Evolutionary conservation across 305 asterid genomes (phyloP).

Genomic region (Fraxinus angustifolia): DNA sequence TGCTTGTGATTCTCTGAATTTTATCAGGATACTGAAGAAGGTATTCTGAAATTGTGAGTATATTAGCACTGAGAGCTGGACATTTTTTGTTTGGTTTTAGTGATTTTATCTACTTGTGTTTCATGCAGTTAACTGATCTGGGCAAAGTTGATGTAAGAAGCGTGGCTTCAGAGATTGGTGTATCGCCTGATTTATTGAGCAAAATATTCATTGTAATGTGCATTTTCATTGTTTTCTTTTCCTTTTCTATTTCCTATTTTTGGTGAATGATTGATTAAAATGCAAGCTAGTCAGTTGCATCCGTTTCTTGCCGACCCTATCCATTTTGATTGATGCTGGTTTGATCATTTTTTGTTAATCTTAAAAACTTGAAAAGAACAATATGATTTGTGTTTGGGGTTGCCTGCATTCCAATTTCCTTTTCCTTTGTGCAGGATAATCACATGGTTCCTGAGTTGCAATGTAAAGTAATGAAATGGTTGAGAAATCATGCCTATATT

Average conservation of each 20-base stretch:
- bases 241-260: constrained; percentile 13
- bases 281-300: neutral
- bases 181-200: constrained; percentile 58
- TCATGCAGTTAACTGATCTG: constrained; percentile 65
- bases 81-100: constrained; percentile 5
- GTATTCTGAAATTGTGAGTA: constrained; percentile 37
- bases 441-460: constrained; percentile 51
- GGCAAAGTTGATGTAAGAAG: constrained; percentile 67
- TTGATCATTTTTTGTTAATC: neutral
- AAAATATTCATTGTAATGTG: constrained; percentile 60
- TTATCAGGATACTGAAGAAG: constrained; percentile 62
- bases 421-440: constrained; percentile 55
- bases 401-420: neutral
- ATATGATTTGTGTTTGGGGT: neutral
- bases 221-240: constrained; percentile 18
- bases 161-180: constrained; percentile 77
- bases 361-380: neutral
- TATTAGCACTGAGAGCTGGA: neutral
- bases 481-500: constrained; percentile 58
- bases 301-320: neutral
- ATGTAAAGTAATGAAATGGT: constrained; percentile 67
- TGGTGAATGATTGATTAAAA: constrained; percentile 13
- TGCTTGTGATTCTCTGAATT: constrained; percentile 39
- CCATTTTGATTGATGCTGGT: neutral
- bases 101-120: constrained; percentile 22